phyloP scores from a whole-genome alignment of 2,329 filamentous ascomycete genomes.

The Pestalotiopsis sp. region DNA sequence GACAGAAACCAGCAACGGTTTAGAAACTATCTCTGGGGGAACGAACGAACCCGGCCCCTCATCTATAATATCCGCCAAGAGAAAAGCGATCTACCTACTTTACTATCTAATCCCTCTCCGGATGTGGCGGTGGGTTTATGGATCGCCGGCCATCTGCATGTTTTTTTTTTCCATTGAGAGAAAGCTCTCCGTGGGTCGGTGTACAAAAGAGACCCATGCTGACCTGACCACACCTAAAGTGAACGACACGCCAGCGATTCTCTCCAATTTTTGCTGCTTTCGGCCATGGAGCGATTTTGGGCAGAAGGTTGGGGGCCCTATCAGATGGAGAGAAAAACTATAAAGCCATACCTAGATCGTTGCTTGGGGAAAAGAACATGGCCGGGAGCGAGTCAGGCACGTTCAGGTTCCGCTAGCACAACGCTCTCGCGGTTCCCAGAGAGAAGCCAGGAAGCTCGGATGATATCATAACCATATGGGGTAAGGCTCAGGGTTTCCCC shows the following conservation, averaged over 20 bases:
- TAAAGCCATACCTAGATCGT: not conserved
- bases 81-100: not conserved
- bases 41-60: not conserved
- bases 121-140: not conserved
- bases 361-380: not conserved
- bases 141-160: not conserved
- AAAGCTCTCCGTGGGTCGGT: not conserved
- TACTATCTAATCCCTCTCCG: not conserved
- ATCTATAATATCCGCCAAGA: not conserved
- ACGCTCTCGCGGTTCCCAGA: not conserved
- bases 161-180: not conserved
- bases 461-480: not conserved
- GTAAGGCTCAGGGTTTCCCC: not conserved
- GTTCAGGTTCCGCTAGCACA: not conserved
- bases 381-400: not conserved
- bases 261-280: not conserved
- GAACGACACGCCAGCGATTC: not conserved
- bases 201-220: not conserved
- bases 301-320: not conserved
- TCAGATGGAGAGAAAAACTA: not conserved
- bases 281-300: not conserved
- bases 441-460: not conserved
- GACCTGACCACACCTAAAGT: not conserved
- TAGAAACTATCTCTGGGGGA: no score
- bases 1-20: no score